Percentiles rank a stretch among this genome's conserved stretches.
These are phyloP conservation scores for Clohesyomyces aquaticus DNA, from an alignment of 495 filamentous ascomycete genomes.

Conservation along the genomic window DNA sequence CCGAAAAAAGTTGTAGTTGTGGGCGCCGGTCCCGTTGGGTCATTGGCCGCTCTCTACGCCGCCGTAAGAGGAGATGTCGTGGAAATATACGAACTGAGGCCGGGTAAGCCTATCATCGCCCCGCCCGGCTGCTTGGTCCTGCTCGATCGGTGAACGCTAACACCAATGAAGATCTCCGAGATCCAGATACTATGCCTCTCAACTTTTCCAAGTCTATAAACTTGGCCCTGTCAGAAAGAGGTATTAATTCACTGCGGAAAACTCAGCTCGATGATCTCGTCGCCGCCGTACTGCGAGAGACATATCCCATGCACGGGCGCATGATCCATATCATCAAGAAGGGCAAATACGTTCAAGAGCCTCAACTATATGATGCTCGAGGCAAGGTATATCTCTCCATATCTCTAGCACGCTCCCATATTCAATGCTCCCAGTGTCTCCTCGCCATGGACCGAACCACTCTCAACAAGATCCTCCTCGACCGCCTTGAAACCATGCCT, in stretches of 20 bases:
- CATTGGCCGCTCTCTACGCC: conserved; percentile 89
- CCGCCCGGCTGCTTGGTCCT: not conserved
- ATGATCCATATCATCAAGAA: conserved; percentile 85
- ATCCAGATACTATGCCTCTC: conserved; percentile 79
- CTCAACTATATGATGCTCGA: conserved; percentile 88
- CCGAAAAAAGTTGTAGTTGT: conserved; percentile 78
- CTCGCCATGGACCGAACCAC: conserved; percentile 73
- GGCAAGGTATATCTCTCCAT: conserved; percentile 76
- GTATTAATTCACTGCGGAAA: conserved; percentile 81
- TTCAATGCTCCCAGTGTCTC: conserved; percentile 61
- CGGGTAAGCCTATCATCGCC: conserved; percentile 57
- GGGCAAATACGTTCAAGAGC: conserved; percentile 71
- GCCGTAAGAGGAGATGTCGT: conserved; percentile 84
- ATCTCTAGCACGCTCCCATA: no score
- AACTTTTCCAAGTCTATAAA: conserved; percentile 99
- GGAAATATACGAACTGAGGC: conserved; percentile 90
- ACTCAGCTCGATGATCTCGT: conserved; percentile 67
- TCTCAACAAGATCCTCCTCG: conserved; percentile 84
- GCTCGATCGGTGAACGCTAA: not conserved
- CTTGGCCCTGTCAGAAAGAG: conserved; percentile 88
- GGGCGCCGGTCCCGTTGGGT: conserved; percentile 91
- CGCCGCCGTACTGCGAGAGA: conserved; percentile 70
- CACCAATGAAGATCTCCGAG: conserved; percentile 71
- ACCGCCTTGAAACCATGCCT: conserved; percentile 76
- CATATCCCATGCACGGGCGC: conserved; percentile 93